Evolutionary conservation across 2,329 filamentous ascomycete species (phyloP).

Genomic region (Sarocladium strictum): DNA sequence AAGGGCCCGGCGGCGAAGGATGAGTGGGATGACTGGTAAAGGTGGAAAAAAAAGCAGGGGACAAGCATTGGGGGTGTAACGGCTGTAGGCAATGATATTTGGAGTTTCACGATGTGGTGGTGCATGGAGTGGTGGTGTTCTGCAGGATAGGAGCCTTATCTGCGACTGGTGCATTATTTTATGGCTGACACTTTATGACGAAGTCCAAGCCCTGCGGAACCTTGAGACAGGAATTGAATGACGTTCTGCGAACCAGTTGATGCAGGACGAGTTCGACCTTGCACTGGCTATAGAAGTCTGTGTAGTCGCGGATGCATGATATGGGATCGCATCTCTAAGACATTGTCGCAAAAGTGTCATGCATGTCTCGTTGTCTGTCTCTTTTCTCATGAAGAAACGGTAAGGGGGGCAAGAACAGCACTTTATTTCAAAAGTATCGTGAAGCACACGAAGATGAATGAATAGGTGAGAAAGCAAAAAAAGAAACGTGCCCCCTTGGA

Average conservation of each 20-base stretch:
- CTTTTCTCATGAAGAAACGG: no score
- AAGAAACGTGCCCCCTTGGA: constrained; percentile 7
- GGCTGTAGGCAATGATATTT: constrained; percentile 1
- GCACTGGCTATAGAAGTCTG: no score
- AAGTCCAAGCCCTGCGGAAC: not conserved
- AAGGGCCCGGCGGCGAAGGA: constrained; percentile 39
- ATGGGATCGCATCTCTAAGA: not conserved
- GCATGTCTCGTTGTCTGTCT: no score
- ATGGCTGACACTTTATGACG: no score
- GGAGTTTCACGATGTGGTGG: not conserved
- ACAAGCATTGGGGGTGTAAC: not conserved
- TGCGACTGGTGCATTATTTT: no score
- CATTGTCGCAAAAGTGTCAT: not conserved
- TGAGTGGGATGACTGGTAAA: constrained; percentile 61
- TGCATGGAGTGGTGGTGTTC: not conserved
- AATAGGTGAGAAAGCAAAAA: not conserved
- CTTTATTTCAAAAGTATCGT: no score
- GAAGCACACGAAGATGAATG: no score
- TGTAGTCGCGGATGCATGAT: no score
- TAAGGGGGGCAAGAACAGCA: no score
- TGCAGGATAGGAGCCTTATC: not conserved
- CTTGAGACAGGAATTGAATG: no score
- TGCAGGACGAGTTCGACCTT: no score
- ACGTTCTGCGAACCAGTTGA: no score
- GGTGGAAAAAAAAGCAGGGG: constrained; percentile 2